Evolutionary conservation across 805 yeast genomes (phyloP).

Genomic region (Peterozyma xylosa): DNA sequence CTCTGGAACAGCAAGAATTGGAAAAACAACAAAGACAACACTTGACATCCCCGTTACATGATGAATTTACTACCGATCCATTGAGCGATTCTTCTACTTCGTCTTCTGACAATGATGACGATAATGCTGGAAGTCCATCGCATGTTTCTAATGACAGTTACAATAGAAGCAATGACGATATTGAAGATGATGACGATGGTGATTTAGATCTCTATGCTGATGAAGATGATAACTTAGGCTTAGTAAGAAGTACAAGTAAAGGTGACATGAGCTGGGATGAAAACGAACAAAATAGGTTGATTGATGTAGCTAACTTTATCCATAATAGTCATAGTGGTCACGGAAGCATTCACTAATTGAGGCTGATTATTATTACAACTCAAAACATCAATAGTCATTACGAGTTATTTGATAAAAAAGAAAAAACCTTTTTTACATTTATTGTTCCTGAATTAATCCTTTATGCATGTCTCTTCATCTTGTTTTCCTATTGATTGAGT

Average conservation of each 20-base stretch:
- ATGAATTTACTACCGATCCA: constrained; percentile 6
- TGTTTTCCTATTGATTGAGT: background rate
- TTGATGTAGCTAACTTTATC: constrained; percentile 6
- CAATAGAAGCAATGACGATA: background rate
- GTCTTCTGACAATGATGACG: constrained; percentile 1
- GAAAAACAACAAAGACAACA: background rate
- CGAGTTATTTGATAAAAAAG: too few species aligned
- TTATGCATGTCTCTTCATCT: constrained; percentile 8
- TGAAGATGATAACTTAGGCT: constrained; percentile 5
- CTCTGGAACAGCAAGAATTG: background rate
- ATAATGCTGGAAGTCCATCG: background rate
- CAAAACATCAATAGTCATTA: background rate
- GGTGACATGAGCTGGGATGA: constrained; percentile 9
- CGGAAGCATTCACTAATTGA: background rate
- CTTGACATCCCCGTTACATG: background rate
- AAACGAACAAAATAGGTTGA: constrained; percentile 7
- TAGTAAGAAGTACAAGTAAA: constrained; percentile 7
- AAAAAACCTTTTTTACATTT: too few species aligned
- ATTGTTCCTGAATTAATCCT: background rate
- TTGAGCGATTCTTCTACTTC: constrained; percentile 3
- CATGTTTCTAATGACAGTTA: background rate
- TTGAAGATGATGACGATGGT: background rate
- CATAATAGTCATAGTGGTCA: background rate
- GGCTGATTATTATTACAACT: too few species aligned
- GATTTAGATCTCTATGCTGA: background rate